These are phyloP conservation scores for Bothriochloa decipiens DNA, from an alignment of 176 grass and related monocot genomes.

Conservation along the genomic window DNA sequence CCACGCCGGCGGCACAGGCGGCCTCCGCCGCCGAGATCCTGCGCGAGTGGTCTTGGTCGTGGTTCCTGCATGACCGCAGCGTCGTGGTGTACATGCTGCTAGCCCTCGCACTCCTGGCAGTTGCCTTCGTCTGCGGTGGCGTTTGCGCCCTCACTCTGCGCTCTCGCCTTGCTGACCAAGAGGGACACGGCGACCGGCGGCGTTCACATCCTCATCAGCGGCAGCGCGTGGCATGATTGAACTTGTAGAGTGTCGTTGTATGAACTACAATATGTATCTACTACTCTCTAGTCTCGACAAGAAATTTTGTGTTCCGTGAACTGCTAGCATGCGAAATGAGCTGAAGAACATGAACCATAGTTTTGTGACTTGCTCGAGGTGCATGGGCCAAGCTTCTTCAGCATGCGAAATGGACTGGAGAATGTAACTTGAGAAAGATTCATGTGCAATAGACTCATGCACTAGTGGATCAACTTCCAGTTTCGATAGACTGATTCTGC, in stretches of 20 bases:
- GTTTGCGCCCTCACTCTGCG: not conserved
- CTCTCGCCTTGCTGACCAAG: not conserved
- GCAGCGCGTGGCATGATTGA: not conserved
- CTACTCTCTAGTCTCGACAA: too few species aligned
- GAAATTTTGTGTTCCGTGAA: too few species aligned
- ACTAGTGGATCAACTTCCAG: too few species aligned
- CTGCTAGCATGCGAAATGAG: too few species aligned
- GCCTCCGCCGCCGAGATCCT: not conserved
- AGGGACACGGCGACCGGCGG: not conserved
- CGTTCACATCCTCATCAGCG: not conserved
- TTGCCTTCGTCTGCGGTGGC: not conserved
- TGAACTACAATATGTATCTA: not conserved
- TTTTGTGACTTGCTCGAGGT: too few species aligned
- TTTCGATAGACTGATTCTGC: too few species aligned
- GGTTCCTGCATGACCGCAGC: not conserved
- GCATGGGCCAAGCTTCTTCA: too few species aligned
- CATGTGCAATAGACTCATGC: too few species aligned
- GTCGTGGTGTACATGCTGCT: not conserved
- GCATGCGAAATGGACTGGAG: too few species aligned
- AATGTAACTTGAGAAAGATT: too few species aligned
- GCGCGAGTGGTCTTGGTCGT: not conserved
- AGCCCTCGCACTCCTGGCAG: not conserved
- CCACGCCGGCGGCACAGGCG: not conserved
- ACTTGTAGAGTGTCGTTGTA: not conserved
- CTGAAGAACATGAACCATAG: too few species aligned